phyloP scores from a whole-genome alignment of 2,329 filamentous ascomycete genomes.

The Sodiomyces alkalinus region DNA sequence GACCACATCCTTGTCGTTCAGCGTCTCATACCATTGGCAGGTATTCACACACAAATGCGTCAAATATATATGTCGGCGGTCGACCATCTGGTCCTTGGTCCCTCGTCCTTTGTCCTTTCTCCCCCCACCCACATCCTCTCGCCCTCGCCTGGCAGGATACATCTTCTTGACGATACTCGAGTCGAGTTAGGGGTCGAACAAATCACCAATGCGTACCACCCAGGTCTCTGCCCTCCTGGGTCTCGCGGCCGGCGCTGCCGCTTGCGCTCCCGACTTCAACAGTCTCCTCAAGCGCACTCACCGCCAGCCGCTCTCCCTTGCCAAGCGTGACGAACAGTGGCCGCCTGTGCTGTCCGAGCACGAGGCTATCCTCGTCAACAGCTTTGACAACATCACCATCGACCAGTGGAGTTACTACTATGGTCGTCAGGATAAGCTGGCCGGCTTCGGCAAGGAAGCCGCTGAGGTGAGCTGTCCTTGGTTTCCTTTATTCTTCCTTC shows the following conservation, averaged over 20 bases:
- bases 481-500: no score
- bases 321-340: constrained; percentile 17
- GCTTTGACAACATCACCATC: constrained; percentile 21
- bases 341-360: constrained; percentile 17
- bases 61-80: background rate
- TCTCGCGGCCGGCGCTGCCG: constrained; percentile 11
- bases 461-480: no score
- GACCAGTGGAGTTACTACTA: constrained; percentile 24
- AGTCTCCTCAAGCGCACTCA: constrained; percentile 15
- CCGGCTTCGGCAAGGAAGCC: constrained; percentile 19
- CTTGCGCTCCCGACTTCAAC: constrained; percentile 16
- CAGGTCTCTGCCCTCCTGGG: constrained; percentile 7
- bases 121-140: background rate
- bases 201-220: constrained; percentile 1
- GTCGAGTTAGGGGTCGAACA: no score
- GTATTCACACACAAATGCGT: background rate
- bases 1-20: background rate
- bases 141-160: background rate
- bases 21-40: background rate
- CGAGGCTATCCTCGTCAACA: constrained; percentile 18
- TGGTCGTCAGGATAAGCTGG: constrained; percentile 21
- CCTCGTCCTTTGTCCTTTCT: background rate
- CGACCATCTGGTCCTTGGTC: background rate
- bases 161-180: no score
- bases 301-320: constrained; percentile 15